A percentile compares a stretch with the other conserved stretches of the same genome.
These are phyloP conservation scores for Euphorbia lathyris DNA, from an alignment of 345 rosid species.

Conservation along the genomic window DNA sequence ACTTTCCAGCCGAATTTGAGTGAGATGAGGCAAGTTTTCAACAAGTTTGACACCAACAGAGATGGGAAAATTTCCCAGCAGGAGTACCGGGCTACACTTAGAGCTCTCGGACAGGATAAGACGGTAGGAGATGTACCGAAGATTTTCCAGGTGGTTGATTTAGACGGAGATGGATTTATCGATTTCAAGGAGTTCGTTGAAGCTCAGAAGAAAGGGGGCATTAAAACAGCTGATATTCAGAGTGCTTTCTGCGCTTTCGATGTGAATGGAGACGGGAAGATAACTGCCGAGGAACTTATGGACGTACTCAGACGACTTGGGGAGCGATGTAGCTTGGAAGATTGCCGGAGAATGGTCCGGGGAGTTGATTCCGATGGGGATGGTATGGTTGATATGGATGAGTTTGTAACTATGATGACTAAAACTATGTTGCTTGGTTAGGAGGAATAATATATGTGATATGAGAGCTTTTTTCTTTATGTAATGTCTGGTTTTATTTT, in stretches of 20 bases:
- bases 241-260: constrained; percentile 66
- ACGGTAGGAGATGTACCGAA: constrained; percentile 45
- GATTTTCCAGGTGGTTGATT: constrained; percentile 64
- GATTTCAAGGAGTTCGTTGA: constrained; percentile 75
- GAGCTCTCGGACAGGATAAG: constrained; percentile 56
- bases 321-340: constrained; percentile 70
- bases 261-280: constrained; percentile 67
- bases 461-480: not conserved
- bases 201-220: constrained; percentile 56
- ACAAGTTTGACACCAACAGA: constrained; percentile 65
- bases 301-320: constrained; percentile 64
- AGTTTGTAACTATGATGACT: constrained; percentile 82
- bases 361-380: constrained; percentile 78
- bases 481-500: not conserved
- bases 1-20: constrained; percentile 47
- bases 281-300: constrained; percentile 76
- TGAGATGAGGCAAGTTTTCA: constrained; percentile 69
- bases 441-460: not conserved
- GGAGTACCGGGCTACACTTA: constrained; percentile 66
- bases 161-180: constrained; percentile 82
- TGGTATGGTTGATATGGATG: constrained; percentile 70
- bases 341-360: constrained; percentile 70
- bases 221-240: constrained; percentile 48
- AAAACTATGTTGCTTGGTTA: constrained; percentile 24
- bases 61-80: constrained; percentile 82